Evolutionary conservation across 169 alveolate genomes (phyloP).

Genomic region (Eimeria sp.): DNA sequence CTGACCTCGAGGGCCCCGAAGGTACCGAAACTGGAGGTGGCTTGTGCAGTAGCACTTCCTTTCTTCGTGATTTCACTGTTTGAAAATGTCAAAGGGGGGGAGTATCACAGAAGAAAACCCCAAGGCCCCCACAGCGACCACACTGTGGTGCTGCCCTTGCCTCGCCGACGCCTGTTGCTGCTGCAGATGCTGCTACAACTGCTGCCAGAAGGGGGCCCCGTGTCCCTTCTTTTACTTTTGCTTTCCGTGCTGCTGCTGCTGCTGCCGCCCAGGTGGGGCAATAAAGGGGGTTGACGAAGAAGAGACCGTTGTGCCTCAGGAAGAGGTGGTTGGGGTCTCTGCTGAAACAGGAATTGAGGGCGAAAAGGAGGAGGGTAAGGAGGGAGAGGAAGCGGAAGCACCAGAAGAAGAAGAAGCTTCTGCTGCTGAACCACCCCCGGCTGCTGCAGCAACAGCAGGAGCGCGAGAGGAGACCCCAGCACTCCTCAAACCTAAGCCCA

Average conservation of each 20-base stretch:
- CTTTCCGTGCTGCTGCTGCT: constrained; percentile 72
- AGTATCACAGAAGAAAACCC: neutral
- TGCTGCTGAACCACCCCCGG: neutral
- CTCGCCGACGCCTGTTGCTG: constrained; percentile 49
- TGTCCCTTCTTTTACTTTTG: constrained; percentile 56
- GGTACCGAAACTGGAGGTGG: neutral
- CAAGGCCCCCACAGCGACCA: constrained; percentile 67
- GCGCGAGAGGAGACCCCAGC: neutral
- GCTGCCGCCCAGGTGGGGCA: constrained; percentile 73
- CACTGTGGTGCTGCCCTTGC: constrained; percentile 69
- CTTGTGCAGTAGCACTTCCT: neutral
- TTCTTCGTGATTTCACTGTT: neutral
- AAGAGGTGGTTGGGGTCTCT: neutral
- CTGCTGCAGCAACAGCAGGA: constrained; percentile 33
- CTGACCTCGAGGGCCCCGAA: neutral
- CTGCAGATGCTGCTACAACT: constrained; percentile 63
- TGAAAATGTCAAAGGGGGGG: constrained; percentile 11
- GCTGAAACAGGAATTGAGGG: constrained; percentile 42
- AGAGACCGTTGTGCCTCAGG: constrained; percentile 17
- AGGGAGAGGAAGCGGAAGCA: constrained; percentile 1
- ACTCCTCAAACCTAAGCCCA: neutral
- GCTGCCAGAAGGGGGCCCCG: constrained; percentile 74
- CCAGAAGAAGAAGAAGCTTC: neutral
- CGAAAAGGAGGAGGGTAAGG: neutral
- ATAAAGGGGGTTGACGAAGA: constrained; percentile 33